Evolutionary conservation across 1,284 basidiomycete genomes (phyloP).

Genomic region (Trichosporon coremiiforme): DNA sequence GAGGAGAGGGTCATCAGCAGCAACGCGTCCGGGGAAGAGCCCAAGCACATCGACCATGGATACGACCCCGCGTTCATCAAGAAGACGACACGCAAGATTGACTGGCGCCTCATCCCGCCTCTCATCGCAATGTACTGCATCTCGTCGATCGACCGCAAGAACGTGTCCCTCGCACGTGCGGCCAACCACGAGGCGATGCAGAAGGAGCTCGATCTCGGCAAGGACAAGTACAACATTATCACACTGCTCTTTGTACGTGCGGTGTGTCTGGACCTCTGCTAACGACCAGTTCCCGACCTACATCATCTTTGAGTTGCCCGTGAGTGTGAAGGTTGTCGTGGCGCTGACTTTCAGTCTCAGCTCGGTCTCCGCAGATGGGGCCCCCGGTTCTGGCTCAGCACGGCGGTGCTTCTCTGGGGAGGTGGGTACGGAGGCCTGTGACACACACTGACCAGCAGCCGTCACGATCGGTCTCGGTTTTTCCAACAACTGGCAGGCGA

Average conservation of each 20-base stretch:
- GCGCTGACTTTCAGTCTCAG: slow-evolving; percentile 23
- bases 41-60: slow-evolving; percentile 26
- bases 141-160: slow-evolving; percentile 31
- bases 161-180: slow-evolving; percentile 34
- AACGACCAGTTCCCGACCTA: slow-evolving; percentile 36
- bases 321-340: neutral
- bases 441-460: no score
- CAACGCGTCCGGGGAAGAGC: neutral
- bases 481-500: slow-evolving; percentile 46
- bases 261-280: slow-evolving; percentile 30
- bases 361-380: slow-evolving; percentile 36
- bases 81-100: slow-evolving; percentile 26
- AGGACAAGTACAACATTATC: slow-evolving; percentile 51
- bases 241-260: slow-evolving; percentile 49
- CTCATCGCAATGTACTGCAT: slow-evolving; percentile 32
- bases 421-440: no score
- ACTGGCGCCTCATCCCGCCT: slow-evolving; percentile 28
- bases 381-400: slow-evolving; percentile 24
- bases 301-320: slow-evolving; percentile 45
- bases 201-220: slow-evolving; percentile 26
- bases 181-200: slow-evolving; percentile 28
- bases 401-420: slow-evolving; percentile 47
- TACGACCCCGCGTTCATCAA: slow-evolving; percentile 21
- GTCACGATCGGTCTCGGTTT: slow-evolving; percentile 54
- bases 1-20: neutral